Conservation (phyloP, 192 early-diverging fungal species). For the Allomyces macrogynus region DNA sequence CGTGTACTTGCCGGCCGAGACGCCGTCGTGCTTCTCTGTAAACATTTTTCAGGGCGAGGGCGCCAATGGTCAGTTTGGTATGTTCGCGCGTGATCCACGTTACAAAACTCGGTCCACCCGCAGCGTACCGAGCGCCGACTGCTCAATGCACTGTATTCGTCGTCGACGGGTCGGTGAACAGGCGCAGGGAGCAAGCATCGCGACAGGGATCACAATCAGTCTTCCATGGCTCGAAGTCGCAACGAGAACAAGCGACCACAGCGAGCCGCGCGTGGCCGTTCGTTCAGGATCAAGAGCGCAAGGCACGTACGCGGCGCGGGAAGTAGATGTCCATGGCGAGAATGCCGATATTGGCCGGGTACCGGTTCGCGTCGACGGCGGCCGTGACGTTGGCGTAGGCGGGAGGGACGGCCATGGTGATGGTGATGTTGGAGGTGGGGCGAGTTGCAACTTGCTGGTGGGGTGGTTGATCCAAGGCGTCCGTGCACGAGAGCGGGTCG, state of each 20-base stretch:
- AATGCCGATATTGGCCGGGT: constrained; percentile 38
- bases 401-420: background rate
- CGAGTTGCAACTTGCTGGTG: too few species aligned
- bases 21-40: constrained; percentile 74
- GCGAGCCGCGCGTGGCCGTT: background rate
- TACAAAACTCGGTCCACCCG: constrained; percentile 4
- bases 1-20: constrained; percentile 90
- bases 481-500: too few species aligned
- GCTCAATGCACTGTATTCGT: constrained; percentile 1
- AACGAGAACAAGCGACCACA: background rate
- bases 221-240: constrained; percentile 13
- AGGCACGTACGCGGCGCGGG: constrained; percentile 20
- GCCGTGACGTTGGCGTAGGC: background rate
- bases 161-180: too few species aligned
- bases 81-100: constrained; percentile 30
- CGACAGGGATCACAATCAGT: too few species aligned
- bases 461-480: too few species aligned
- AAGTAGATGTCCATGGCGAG: constrained; percentile 47
- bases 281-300: background rate
- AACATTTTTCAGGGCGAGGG: background rate
- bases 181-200: too few species aligned
- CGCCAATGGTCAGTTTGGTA: too few species aligned
- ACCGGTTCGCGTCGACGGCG: background rate
- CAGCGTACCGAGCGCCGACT: background rate
- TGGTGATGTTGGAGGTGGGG: background rate